These are phyloP conservation scores for Sextonia rubra DNA, from an alignment of 164 flowering plant species.

Conservation along the genomic window DNA sequence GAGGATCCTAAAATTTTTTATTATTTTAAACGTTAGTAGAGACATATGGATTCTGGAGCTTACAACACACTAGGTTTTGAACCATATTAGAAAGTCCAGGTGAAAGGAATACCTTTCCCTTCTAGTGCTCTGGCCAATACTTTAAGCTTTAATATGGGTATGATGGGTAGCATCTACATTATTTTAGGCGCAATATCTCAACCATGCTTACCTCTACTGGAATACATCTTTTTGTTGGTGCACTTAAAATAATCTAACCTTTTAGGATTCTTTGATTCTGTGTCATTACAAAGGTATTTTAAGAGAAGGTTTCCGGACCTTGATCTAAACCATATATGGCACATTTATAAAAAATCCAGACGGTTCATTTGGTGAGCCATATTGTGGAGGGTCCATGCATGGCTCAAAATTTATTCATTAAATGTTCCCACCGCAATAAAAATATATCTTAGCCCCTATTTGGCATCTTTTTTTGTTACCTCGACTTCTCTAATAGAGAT, in stretches of 20 bases:
- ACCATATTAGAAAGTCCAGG: constrained; percentile 8
- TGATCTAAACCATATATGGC: neutral
- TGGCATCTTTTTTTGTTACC: no score
- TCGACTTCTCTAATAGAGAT: no score
- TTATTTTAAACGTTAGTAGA: neutral
- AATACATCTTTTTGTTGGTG: constrained; percentile 3
- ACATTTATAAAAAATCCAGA: neutral
- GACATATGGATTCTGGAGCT: neutral
- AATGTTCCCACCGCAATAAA: neutral
- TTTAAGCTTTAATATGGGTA: neutral
- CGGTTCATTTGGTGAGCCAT: neutral
- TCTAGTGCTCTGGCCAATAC: neutral
- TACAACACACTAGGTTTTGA: constrained; percentile 9
- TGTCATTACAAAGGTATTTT: neutral
- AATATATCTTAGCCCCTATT: no score
- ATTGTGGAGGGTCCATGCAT: neutral
- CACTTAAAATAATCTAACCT: neutral
- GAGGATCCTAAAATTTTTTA: constrained; percentile 12
- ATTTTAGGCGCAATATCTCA: neutral
- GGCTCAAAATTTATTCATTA: neutral
- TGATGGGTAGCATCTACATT: neutral
- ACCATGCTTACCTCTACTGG: constrained; percentile 1
- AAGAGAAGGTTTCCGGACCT: neutral
- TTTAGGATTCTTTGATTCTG: constrained; percentile 6
- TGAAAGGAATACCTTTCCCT: constrained; percentile 6